Conservation (phyloP, 2,329 filamentous ascomycete species). For the Xylariales sp. region DNA sequence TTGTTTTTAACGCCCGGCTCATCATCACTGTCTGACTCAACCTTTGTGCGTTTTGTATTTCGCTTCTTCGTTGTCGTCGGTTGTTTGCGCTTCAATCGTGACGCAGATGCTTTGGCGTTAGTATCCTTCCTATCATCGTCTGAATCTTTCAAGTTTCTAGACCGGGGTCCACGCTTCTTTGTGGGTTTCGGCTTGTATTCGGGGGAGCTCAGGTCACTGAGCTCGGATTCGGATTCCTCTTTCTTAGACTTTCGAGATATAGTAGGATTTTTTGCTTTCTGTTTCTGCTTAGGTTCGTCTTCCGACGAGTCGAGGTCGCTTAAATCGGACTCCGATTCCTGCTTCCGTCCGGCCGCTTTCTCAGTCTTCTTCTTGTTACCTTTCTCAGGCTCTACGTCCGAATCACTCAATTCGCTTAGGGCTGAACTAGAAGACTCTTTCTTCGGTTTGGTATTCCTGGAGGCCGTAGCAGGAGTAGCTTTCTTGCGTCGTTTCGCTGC, state of each 20-base stretch:
- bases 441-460: slow-evolving; percentile 48
- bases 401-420: slow-evolving; percentile 47
- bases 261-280: slow-evolving; percentile 34
- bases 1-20: slow-evolving; percentile 37
- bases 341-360: slow-evolving; percentile 38
- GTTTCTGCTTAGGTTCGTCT: slow-evolving; percentile 39
- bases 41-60: slow-evolving; percentile 41
- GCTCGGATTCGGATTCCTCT: slow-evolving; percentile 39
- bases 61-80: slow-evolving; percentile 39
- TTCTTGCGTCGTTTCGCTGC: slow-evolving; percentile 56
- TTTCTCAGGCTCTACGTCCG: slow-evolving; percentile 41
- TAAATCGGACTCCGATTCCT: slow-evolving; percentile 40
- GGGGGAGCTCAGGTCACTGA: slow-evolving; percentile 41
- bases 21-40: slow-evolving; percentile 46
- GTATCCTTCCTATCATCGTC: slow-evolving; percentile 48
- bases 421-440: slow-evolving; percentile 48
- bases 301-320: slow-evolving; percentile 43
- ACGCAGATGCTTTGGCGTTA: slow-evolving; percentile 36
- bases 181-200: slow-evolving; percentile 46
- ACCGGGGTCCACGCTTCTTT: slow-evolving; percentile 42
- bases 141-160: slow-evolving; percentile 46
- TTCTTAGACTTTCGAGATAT: slow-evolving; percentile 41
- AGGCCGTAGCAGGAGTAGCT: slow-evolving; percentile 39
- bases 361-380: slow-evolving; percentile 36
- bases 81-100: slow-evolving; percentile 45